These are phyloP conservation scores for Leishmania gerbilli DNA, from an alignment of 208 protist genomes.

Conservation along the genomic window DNA sequence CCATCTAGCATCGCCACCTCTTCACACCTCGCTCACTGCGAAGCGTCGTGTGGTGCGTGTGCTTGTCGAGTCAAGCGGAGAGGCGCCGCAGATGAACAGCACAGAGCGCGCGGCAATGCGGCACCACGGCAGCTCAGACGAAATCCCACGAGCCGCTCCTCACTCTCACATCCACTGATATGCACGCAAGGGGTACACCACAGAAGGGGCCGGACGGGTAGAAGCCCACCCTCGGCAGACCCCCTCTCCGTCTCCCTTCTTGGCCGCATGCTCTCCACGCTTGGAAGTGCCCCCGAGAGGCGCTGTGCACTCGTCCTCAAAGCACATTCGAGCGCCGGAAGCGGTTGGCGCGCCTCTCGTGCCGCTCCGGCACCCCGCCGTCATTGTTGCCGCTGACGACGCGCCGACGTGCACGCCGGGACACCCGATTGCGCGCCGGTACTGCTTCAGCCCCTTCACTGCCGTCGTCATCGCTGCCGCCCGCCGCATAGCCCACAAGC, in stretches of 20 bases:
- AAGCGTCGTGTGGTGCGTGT: background rate
- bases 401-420: constrained; percentile 20
- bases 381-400: constrained; percentile 2
- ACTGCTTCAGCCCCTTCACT: background rate
- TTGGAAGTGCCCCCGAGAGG: background rate
- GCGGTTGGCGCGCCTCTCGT: constrained; percentile 36
- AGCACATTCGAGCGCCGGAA: constrained; percentile 36
- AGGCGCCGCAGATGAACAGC: background rate
- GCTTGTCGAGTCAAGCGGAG: background rate
- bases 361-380: constrained; percentile 13
- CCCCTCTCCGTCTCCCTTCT: background rate
- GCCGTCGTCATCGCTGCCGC: constrained; percentile 2
- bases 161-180: background rate
- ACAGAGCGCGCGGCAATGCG: background rate
- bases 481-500: background rate
- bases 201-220: background rate
- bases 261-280: background rate
- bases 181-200: background rate
- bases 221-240: background rate
- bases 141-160: background rate
- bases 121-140: background rate
- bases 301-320: constrained; percentile 7
- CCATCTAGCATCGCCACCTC: background rate
- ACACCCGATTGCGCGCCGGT: background rate
- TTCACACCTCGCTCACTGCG: background rate